phyloP scores from a whole-genome alignment of 2,329 filamentous ascomycete genomes.

The Calonectria pseudoturangicola region DNA sequence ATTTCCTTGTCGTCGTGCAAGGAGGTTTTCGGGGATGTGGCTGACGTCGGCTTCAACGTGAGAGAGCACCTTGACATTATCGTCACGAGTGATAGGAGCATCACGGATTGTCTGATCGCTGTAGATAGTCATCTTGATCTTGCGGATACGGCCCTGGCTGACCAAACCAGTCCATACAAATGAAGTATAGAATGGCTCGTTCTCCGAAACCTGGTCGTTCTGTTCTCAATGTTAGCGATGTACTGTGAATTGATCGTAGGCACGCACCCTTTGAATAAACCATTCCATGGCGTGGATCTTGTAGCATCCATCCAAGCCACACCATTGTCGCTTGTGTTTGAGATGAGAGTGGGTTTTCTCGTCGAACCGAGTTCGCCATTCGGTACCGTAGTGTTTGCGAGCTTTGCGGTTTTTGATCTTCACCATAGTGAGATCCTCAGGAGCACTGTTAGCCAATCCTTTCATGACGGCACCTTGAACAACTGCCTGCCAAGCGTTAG shows the following conservation, averaged over 20 bases:
- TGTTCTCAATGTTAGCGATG: conserved; percentile 41
- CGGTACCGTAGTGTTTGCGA: conserved; percentile 66
- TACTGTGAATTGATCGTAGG: neutral
- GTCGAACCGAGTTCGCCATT: conserved; percentile 58
- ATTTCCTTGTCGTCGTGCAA: conserved; percentile 58
- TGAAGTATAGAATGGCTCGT: conserved; percentile 59
- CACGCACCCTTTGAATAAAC: conserved; percentile 63
- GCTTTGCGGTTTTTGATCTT: conserved; percentile 63
- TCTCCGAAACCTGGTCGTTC: conserved; percentile 63
- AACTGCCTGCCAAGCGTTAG: conserved; percentile 68
- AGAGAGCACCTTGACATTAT: conserved; percentile 61
- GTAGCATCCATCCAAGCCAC: conserved; percentile 60
- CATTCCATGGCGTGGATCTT: conserved; percentile 65
- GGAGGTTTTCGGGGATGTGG: conserved; percentile 61
- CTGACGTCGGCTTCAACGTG: conserved; percentile 63
- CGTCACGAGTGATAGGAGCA: conserved; percentile 61
- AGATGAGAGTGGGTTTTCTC: conserved; percentile 57
- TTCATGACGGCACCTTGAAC: conserved; percentile 70
- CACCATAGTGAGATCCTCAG: conserved; percentile 60
- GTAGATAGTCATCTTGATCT: conserved; percentile 61
- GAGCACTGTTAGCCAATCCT: conserved; percentile 62
- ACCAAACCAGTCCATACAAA: conserved; percentile 59
- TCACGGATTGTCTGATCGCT: conserved; percentile 56
- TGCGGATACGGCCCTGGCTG: conserved; percentile 57
- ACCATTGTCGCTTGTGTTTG: conserved; percentile 59